These are phyloP conservation scores for Diutina catenulata DNA, from an alignment of 1,139 yeast species.

Conservation along the genomic window DNA sequence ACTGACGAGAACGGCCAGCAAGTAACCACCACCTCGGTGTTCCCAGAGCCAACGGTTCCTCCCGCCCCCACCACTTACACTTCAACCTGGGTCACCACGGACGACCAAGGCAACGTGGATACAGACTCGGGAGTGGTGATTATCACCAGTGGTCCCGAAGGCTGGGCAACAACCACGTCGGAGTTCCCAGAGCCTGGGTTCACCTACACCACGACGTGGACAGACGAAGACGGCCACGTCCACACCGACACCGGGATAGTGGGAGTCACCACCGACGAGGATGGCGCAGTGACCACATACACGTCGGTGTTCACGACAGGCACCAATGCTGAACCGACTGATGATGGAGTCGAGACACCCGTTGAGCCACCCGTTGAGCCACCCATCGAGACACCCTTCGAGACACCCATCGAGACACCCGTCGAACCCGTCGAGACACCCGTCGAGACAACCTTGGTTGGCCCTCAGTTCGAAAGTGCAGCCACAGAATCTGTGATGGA, in stretches of 20 bases:
- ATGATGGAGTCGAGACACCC: too few relatives aligned
- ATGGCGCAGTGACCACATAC: background rate
- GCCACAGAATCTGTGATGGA: too few relatives aligned
- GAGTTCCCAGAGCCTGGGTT: too few relatives aligned
- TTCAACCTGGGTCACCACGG: background rate
- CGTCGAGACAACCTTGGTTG: too few relatives aligned
- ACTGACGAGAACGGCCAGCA: background rate
- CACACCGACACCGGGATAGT: background rate
- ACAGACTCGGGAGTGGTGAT: background rate
- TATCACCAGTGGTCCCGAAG: background rate
- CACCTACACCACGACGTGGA: too few relatives aligned
- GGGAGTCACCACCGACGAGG: background rate
- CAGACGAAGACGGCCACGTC: too few relatives aligned
- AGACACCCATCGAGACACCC: too few relatives aligned
- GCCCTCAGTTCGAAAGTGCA: too few relatives aligned
- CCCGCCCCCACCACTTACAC: background rate
- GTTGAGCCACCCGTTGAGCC: too few relatives aligned
- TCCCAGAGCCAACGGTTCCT: background rate
- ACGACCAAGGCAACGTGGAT: background rate
- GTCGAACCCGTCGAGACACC: too few relatives aligned
- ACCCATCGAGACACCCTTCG: too few relatives aligned
- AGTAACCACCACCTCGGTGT: background rate
- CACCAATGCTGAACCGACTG: background rate
- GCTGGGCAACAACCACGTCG: too few relatives aligned
- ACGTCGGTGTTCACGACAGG: background rate